phyloP scores from a whole-genome alignment of 768 basidiomycete genomes.

The Phylloporus arenicola region DNA sequence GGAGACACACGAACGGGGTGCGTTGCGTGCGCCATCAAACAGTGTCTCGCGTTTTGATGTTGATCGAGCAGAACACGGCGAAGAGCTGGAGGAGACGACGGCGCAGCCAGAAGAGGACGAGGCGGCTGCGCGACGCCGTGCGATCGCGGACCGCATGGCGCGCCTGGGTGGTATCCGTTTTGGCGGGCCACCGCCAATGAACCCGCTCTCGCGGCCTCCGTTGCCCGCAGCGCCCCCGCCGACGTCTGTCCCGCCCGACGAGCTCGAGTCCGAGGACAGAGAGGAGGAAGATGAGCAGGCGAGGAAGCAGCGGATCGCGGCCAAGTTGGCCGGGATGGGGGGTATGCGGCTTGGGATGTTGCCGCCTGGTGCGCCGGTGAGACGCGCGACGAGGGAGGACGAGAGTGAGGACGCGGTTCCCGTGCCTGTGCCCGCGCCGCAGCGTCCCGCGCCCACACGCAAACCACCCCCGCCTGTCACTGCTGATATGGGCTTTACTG shows the following conservation, averaged over 20 bases:
- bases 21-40: neutral
- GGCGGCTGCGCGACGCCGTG: slow-evolving; percentile 52
- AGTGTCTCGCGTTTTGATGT: neutral
- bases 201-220: slow-evolving; percentile 34
- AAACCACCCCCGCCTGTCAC: slow-evolving; percentile 28
- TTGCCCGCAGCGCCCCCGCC: slow-evolving; percentile 35
- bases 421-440: slow-evolving; percentile 31
- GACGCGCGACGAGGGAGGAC: slow-evolving; percentile 14
- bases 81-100: slow-evolving; percentile 8
- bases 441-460: slow-evolving; percentile 25
- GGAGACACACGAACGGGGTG: slow-evolving; percentile 9
- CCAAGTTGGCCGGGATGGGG: slow-evolving; percentile 51
- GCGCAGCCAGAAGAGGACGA: slow-evolving; percentile 34
- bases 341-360: slow-evolving; percentile 56
- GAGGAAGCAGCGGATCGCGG: slow-evolving; percentile 48
- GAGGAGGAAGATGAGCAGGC: slow-evolving; percentile 29
- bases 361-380: slow-evolving; percentile 19
- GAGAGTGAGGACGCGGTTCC: slow-evolving; percentile 25
- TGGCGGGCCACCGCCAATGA: slow-evolving; percentile 53
- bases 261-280: slow-evolving; percentile 16
- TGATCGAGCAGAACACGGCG: slow-evolving; percentile 2
- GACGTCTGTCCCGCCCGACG: slow-evolving; percentile 27
- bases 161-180: slow-evolving; percentile 83
- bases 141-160: slow-evolving; percentile 94
- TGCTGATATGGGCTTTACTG: neutral